A percentile compares a stretch with the other conserved stretches of the same genome.
Evolutionary conservation across 805 yeast species (phyloP).

Genomic region (Nakazawaea pomicola): DNA sequence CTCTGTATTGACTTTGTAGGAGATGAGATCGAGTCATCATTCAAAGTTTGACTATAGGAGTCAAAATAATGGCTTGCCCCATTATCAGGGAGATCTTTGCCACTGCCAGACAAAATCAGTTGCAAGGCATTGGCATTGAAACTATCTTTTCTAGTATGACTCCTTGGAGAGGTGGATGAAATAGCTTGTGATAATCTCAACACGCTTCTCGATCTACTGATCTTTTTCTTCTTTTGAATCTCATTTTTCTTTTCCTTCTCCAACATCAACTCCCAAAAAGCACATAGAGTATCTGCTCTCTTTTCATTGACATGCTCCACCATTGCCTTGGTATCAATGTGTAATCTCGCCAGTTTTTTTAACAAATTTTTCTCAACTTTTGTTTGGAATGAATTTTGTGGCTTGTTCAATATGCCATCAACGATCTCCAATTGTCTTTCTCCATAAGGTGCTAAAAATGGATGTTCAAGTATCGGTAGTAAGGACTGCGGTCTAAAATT

Average conservation of each 20-base stretch:
- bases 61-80: constrained; percentile 2
- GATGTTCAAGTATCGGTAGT: constrained; percentile 44
- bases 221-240: constrained; percentile 1
- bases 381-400: constrained; percentile 45
- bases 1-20: constrained; percentile 9
- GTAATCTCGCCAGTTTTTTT: constrained; percentile 52
- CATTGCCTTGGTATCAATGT: constrained; percentile 59
- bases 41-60: constrained; percentile 9
- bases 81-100: not conserved
- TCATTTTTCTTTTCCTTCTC: constrained; percentile 42
- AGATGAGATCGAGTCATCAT: constrained; percentile 3
- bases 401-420: constrained; percentile 29
- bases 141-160: constrained; percentile 10
- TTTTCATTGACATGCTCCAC: constrained; percentile 51
- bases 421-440: constrained; percentile 33
- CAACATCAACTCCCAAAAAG: constrained; percentile 64
- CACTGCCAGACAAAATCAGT: constrained; percentile 1
- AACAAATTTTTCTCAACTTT: constrained; percentile 59
- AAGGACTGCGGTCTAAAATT: constrained; percentile 50
- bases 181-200: constrained; percentile 11
- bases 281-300: constrained; percentile 68
- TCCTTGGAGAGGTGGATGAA: constrained; percentile 1
- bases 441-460: constrained; percentile 45
- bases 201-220: constrained; percentile 12
- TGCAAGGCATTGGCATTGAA: not conserved